Percentiles rank a stretch among this genome's conserved stretches.
These are phyloP conservation scores for Terana coerulea DNA, from an alignment of 768 basidiomycete genomes.

Conservation along the genomic window DNA sequence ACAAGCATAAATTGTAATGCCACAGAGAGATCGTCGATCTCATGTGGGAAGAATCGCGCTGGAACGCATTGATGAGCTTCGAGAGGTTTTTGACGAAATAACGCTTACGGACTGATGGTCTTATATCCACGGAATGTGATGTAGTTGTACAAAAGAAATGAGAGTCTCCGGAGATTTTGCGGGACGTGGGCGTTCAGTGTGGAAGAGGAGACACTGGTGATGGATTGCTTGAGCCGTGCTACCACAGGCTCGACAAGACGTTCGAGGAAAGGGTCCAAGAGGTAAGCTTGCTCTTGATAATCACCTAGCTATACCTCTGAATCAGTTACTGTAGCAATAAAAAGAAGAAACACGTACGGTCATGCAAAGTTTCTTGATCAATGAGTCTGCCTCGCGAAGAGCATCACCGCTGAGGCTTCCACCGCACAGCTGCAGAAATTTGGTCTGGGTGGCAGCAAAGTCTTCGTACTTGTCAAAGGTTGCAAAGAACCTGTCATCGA, in stretches of 20 bases:
- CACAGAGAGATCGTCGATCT: constrained; percentile 75
- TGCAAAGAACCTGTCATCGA: constrained; percentile 45
- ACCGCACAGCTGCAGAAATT: constrained; percentile 44
- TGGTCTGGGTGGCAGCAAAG: constrained; percentile 48
- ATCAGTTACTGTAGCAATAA: constrained; percentile 3
- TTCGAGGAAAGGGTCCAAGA: constrained; percentile 89
- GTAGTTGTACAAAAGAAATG: constrained; percentile 69
- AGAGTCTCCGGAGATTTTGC: constrained; percentile 42
- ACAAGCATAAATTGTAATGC: constrained; percentile 62
- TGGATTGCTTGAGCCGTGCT: constrained; percentile 47
- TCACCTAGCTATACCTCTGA: constrained; percentile 58
- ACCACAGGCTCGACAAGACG: constrained; percentile 73
- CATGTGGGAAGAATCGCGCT: constrained; percentile 96
- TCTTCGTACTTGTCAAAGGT: constrained; percentile 63
- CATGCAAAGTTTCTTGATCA: constrained; percentile 39
- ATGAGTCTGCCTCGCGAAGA: constrained; percentile 33
- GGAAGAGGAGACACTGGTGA: constrained; percentile 2
- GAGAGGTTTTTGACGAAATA: not conserved
- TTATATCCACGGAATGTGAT: constrained; percentile 90
- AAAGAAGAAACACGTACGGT: constrained; percentile 41
- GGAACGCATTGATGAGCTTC: constrained; percentile 11
- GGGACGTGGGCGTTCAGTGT: constrained; percentile 25
- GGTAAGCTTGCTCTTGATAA: constrained; percentile 91
- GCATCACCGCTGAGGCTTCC: constrained; percentile 31
- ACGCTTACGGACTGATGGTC: constrained; percentile 67